These are phyloP conservation scores for Penicillium macrosclerotiorum DNA, from an alignment of 495 filamentous ascomycete genomes.

Conservation along the genomic window DNA sequence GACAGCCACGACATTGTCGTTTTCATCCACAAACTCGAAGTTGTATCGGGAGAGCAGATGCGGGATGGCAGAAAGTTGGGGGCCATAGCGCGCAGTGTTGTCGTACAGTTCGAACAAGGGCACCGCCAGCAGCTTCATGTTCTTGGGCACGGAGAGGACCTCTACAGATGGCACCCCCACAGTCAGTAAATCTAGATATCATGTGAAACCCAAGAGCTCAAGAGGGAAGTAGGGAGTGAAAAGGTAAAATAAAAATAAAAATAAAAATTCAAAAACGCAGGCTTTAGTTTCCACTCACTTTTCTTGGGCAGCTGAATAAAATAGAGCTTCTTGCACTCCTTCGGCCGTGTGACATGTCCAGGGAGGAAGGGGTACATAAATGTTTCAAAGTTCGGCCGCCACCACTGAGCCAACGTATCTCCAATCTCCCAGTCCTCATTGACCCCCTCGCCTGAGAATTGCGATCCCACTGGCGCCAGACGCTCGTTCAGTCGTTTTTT, in stretches of 20 bases:
- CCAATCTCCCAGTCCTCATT: conserved; percentile 90
- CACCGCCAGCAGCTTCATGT: conserved; percentile 98
- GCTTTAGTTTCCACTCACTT: no score
- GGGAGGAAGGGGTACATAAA: conserved; percentile 99
- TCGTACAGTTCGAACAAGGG: conserved; percentile 97
- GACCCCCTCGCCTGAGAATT: conserved; percentile 82
- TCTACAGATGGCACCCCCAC: no score
- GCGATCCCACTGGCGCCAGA: conserved; percentile 82
- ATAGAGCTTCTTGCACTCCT: conserved; percentile 99
- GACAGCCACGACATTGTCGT: conserved; percentile 78
- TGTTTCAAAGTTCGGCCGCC: conserved; percentile 97
- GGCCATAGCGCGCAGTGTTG: conserved; percentile 91
- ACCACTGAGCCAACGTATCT: conserved; percentile 96
- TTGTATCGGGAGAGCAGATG: conserved; percentile 91
- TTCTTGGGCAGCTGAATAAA: conserved; percentile 90
- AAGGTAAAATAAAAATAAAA: no score
- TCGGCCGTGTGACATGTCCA: conserved; percentile 90
- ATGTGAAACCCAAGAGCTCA: no score
- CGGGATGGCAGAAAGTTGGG: conserved; percentile 92
- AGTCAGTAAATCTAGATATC: no score
- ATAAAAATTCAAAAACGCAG: no score
- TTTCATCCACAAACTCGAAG: conserved; percentile 98
- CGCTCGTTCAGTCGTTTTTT: conserved; percentile 89
- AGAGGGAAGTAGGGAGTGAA: no score
- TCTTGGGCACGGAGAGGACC: conserved; percentile 96